These are phyloP conservation scores for Verbena officinalis DNA, from an alignment of 257 asterid species.

Conservation along the genomic window DNA sequence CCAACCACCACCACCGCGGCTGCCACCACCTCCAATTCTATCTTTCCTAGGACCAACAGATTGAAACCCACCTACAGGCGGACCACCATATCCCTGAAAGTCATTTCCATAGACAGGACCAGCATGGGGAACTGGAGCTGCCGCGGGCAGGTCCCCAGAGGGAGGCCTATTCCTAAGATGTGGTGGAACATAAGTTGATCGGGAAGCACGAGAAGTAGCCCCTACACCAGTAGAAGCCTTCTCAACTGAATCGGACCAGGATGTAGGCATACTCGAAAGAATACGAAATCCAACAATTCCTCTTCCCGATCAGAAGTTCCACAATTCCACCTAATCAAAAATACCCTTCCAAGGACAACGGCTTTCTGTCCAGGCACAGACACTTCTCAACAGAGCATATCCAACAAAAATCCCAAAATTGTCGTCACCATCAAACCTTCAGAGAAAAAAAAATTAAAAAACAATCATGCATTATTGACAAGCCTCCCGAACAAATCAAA, in stretches of 20 bases:
- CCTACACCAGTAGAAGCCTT: conserved; percentile 50
- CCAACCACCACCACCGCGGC: conserved; percentile 55
- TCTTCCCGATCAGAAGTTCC: conserved; percentile 32
- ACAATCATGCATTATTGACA: conserved; percentile 6
- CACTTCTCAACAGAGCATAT: conserved; percentile 38
- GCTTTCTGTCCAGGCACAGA: conserved; percentile 27
- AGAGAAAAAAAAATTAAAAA: background rate
- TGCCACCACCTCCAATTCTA: conserved; percentile 41
- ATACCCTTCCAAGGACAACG: conserved; percentile 30
- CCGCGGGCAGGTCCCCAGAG: conserved; percentile 44
- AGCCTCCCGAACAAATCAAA: conserved; percentile 1
- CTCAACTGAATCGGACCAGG: conserved; percentile 82
- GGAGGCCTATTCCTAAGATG: conserved; percentile 84
- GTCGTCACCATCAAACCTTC: conserved; percentile 44
- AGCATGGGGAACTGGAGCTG: conserved; percentile 49
- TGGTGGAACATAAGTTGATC: conserved; percentile 77
- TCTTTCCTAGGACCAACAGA: conserved; percentile 51
- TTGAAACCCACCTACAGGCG: conserved; percentile 42
- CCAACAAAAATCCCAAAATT: conserved; percentile 36
- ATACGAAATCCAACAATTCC: conserved; percentile 35
- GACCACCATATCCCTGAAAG: conserved; percentile 43
- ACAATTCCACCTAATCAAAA: conserved; percentile 25
- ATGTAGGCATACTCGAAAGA: conserved; percentile 67
- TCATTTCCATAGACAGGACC: conserved; percentile 48
- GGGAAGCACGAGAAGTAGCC: conserved; percentile 40